A percentile compares a stretch with the other conserved stretches of the same genome.
phyloP scores from a whole-genome alignment of 73 alveolate species.

The Symbiodinium natans region DNA sequence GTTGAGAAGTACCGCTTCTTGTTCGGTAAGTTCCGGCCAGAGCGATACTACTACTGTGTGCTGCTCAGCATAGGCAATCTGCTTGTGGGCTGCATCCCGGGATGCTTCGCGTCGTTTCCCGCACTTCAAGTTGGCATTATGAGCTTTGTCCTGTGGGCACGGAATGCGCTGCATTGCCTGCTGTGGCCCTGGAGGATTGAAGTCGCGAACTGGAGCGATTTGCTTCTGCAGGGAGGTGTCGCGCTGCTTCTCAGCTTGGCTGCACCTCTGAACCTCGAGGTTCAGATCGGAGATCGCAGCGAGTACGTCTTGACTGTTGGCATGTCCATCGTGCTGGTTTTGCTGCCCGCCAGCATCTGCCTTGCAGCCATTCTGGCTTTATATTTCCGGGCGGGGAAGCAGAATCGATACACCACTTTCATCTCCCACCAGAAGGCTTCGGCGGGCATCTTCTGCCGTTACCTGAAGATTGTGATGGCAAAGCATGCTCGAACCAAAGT shows the following conservation, averaged over 20 bases:
- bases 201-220: slow-evolving; percentile 8
- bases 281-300: background rate
- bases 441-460: background rate
- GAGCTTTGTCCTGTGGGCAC: background rate
- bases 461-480: background rate
- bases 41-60: background rate
- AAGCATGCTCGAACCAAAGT: background rate
- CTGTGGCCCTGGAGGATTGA: slow-evolving; percentile 10
- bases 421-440: background rate
- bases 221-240: background rate
- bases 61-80: background rate
- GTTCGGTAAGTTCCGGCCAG: background rate
- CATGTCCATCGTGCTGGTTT: background rate
- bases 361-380: background rate
- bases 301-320: background rate
- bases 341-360: background rate
- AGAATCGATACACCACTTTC: background rate
- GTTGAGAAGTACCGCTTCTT: background rate
- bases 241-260: background rate
- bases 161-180: background rate
- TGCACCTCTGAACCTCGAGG: background rate
- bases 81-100: background rate
- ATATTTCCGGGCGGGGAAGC: background rate
- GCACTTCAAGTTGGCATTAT: background rate
- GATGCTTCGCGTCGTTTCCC: background rate